phyloP scores from a whole-genome alignment of 306 rosid species.

The Cicer judaicum region DNA sequence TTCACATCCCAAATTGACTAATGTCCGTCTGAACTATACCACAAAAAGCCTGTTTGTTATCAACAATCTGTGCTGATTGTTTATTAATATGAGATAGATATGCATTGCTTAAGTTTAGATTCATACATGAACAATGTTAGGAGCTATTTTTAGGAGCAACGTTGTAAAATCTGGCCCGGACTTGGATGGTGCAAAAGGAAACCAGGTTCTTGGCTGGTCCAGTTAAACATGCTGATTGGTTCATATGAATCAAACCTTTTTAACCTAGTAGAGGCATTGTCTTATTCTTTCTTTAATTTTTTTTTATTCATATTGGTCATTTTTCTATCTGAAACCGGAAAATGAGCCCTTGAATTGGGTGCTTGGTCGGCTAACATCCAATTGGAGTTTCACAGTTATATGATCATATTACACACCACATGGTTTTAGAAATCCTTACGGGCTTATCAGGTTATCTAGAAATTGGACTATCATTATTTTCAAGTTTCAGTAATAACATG shows the following conservation, averaged over 20 bases:
- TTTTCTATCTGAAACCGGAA: background rate
- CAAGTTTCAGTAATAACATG: constrained; percentile 12
- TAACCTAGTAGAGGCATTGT: background rate
- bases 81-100: constrained; percentile 11
- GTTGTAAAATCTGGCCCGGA: constrained; percentile 15
- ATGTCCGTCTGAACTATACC: constrained; percentile 11
- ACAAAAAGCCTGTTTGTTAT: background rate
- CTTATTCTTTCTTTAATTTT: background rate
- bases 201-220: constrained; percentile 26
- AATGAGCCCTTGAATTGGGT: background rate
- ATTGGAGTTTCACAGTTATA: background rate
- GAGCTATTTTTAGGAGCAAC: background rate
- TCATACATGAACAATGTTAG: constrained; percentile 25
- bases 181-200: constrained; percentile 30
- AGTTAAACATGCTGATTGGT: constrained; percentile 12
- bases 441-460: background rate
- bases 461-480: constrained; percentile 26
- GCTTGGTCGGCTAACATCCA: background rate
- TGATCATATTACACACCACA: background rate
- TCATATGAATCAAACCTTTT: constrained; percentile 4
- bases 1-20: background rate
- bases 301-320: background rate
- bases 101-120: background rate
- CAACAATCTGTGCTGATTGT: constrained; percentile 9
- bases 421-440: constrained; percentile 12